Evolutionary conservation across 2,329 filamentous ascomycete species (phyloP).

Genomic region (Pseudocercospora cruenta): DNA sequence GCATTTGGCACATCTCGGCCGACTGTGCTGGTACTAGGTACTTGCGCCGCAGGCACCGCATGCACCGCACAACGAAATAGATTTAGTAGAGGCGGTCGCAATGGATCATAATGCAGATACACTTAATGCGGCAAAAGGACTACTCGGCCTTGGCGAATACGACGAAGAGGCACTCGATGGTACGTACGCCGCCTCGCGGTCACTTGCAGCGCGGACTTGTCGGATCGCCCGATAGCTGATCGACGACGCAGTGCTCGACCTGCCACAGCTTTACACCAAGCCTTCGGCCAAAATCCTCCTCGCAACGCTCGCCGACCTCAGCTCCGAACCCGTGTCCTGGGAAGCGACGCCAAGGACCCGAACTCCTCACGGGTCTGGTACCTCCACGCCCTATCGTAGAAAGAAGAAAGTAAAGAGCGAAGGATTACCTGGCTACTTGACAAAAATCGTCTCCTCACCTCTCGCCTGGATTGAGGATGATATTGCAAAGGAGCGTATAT

Average conservation of each 20-base stretch:
- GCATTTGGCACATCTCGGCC: slow-evolving; percentile 1
- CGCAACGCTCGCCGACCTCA: slow-evolving; percentile 66
- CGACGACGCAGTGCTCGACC: slow-evolving; percentile 62
- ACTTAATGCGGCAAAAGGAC: not conserved
- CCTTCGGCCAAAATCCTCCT: slow-evolving; percentile 69
- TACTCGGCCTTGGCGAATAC: slow-evolving; percentile 12
- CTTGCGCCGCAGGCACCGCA: not conserved
- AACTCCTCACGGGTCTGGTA: slow-evolving; percentile 30
- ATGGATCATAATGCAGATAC: slow-evolving; percentile 6
- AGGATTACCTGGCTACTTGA: slow-evolving; percentile 67
- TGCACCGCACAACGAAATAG: not conserved
- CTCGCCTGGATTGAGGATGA: slow-evolving; percentile 72
- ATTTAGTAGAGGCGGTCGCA: not conserved
- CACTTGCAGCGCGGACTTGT: slow-evolving; percentile 5
- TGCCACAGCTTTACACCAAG: slow-evolving; percentile 81
- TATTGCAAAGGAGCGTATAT: slow-evolving; percentile 68
- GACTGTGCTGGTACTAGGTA: not conserved
- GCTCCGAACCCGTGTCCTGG: slow-evolving; percentile 71
- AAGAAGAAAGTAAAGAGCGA: slow-evolving; percentile 51
- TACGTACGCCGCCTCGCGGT: slow-evolving; percentile 22
- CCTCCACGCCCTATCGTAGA: slow-evolving; percentile 29
- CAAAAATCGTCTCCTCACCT: slow-evolving; percentile 67
- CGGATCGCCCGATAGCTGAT: slow-evolving; percentile 9
- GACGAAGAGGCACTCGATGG: slow-evolving; percentile 40
- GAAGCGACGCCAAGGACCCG: slow-evolving; percentile 45